Evolutionary conservation across 345 rosid species (phyloP), one percentile per base, ranked within the genome.

Genomic region (Pugionium dolabratum): DNA sequence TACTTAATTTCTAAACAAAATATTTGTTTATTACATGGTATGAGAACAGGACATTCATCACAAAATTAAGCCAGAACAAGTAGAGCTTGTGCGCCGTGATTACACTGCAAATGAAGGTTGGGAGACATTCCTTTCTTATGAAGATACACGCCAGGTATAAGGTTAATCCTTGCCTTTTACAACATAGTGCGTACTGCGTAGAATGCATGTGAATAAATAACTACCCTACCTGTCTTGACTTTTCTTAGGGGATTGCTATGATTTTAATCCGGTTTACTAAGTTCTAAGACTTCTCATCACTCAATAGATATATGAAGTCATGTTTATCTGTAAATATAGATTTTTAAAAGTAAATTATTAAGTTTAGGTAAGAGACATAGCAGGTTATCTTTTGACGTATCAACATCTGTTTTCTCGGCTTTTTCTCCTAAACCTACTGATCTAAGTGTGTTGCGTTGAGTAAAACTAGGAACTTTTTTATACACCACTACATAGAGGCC

Each of bases 41-140:
- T 72, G 42, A 43, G 47, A 55, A 48, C 75, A 95, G 97, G 99
- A 91, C 70, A 95, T 95, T 67, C 99, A 95, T 82, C 85, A 95
- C 70, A 82, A 95, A 77, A 95, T 91, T 72, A 91, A 59, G 81
- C 97, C 96, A 9, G 99, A 91, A 76, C 96, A 89, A 81, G 97
- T 95, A 63, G 87, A 91, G 82, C 99, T 95, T 75, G 96, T 91
- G 68, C 96, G 99, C 35, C 99, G 97, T 71, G 99, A 95, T 81
- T 95, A 89, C 74, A 86, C 83, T 32, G 99, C 99, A 56, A 95
- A 95, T 77, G 90, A 89, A 80, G 96, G 99, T 54, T 95, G 99
- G 99, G 99, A 95, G 79, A 89, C 95, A 52, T 95, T 95, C 75
- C 84, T 95, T 54, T 95, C 99, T 3, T 91, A 91, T 6, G 99